Percentiles rank a stretch among this genome's conserved stretches.
These are phyloP conservation scores for Funneliformis geosporum DNA, from an alignment of 192 early-diverging fungal species.

Conservation along the genomic window DNA sequence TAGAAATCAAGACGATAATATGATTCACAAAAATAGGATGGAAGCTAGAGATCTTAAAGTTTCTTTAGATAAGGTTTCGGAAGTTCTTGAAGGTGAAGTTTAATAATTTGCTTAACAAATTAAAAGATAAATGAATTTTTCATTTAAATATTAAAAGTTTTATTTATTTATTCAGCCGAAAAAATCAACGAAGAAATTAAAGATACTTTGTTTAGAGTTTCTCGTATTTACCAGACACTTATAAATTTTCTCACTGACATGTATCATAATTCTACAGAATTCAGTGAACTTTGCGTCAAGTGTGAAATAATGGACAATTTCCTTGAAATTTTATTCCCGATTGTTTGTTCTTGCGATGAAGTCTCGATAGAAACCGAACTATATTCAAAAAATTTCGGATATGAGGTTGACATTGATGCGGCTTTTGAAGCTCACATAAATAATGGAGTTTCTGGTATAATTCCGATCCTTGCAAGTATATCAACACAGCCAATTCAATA, in stretches of 20 bases:
- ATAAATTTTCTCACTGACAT: slow-evolving; percentile 52
- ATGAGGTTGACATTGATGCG: slow-evolving; percentile 30
- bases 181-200: slow-evolving; percentile 20
- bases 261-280: slow-evolving; percentile 48
- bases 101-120: not conserved
- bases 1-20: slow-evolving; percentile 22
- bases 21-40: slow-evolving; percentile 7
- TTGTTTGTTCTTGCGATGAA: slow-evolving; percentile 49
- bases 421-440: not conserved
- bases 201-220: slow-evolving; percentile 37
- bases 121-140: not conserved
- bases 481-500: not conserved
- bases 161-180: not conserved
- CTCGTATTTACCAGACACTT: slow-evolving; percentile 45
- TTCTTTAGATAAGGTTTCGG: not conserved
- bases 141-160: not conserved
- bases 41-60: not conserved
- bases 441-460: not conserved
- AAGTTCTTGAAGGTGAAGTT: slow-evolving; percentile 9
- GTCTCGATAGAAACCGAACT: slow-evolving; percentile 50
- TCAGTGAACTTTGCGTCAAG: slow-evolving; percentile 52
- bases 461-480: slow-evolving; percentile 12
- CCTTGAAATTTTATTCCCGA: slow-evolving; percentile 54
- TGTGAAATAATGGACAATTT: slow-evolving; percentile 56
- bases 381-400: slow-evolving; percentile 44